These are phyloP conservation scores for Rugosomyces carneus DNA, from an alignment of 1,284 basidiomycete genomes.

Conservation along the genomic window DNA sequence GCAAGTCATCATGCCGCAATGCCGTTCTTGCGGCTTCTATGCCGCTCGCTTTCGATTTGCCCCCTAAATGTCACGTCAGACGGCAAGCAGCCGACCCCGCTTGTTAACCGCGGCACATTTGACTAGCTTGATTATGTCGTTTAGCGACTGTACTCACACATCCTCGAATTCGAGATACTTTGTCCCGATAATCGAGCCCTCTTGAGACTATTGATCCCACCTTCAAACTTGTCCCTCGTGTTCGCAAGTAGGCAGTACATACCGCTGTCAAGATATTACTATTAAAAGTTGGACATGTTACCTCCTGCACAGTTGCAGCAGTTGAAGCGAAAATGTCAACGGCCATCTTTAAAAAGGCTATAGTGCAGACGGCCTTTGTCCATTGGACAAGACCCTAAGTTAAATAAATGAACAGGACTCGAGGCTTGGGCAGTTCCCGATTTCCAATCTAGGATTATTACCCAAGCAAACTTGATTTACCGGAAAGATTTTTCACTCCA, in stretches of 20 bases:
- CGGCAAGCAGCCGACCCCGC: neutral
- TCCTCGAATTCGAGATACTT: no score
- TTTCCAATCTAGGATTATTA: constrained; percentile 29
- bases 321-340: no score
- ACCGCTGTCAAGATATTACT: no score
- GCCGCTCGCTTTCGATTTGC: neutral
- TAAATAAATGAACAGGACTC: neutral
- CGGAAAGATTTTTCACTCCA: constrained; percentile 23
- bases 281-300: no score
- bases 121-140: neutral
- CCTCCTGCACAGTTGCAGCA: no score
- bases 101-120: neutral
- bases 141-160: no score
- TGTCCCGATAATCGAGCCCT: no score
- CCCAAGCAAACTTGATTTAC: constrained; percentile 37
- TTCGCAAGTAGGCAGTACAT: no score
- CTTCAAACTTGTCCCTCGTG: neutral
- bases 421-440: constrained; percentile 14
- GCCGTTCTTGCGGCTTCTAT: constrained; percentile 3
- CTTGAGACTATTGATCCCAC: neutral
- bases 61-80: neutral
- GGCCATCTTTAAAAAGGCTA: no score
- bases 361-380: no score
- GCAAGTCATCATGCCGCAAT: constrained; percentile 7
- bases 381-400: neutral